Conservation (phyloP, 2,329 filamentous ascomycete genomes). For the Thelonectria blattea region DNA sequence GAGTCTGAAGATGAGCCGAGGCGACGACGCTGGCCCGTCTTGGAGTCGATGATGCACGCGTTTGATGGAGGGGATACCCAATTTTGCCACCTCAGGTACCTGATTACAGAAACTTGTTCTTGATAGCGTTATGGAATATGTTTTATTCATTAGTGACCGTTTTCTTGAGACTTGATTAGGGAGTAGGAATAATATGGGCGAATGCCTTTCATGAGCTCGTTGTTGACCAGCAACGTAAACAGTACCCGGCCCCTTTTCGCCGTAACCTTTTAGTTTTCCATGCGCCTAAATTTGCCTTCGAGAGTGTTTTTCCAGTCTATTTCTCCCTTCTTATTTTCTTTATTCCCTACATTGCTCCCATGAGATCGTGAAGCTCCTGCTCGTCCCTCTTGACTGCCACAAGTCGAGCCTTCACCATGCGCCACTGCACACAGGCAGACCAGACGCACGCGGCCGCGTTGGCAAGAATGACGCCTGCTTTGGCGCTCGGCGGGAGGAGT, state of each 20-base stretch:
- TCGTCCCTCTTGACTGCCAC: constrained; percentile 22
- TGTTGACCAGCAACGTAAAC: not conserved
- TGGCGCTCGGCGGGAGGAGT: constrained; percentile 7
- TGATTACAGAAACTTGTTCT: not conserved
- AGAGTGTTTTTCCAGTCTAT: no score
- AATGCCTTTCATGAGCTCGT: not conserved
- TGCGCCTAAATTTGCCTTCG: no score
- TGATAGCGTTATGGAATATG: not conserved
- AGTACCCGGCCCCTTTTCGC: no score
- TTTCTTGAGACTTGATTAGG: not conserved
- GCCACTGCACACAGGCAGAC: constrained; percentile 20
- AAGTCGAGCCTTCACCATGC: constrained; percentile 21
- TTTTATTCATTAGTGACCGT: not conserved
- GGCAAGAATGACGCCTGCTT: constrained; percentile 12
- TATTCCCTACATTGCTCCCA: constrained; percentile 12
- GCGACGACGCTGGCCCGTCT: constrained; percentile 36
- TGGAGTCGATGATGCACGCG: constrained; percentile 18
- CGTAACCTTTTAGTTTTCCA: no score
- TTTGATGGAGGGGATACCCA: constrained; percentile 16
- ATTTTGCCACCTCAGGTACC: not conserved
- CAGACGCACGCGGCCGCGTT: constrained; percentile 21
- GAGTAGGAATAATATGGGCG: not conserved
- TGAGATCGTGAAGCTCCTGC: constrained; percentile 26
- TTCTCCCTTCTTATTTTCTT: not conserved
- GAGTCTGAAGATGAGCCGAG: constrained; percentile 54